These are phyloP conservation scores for Diaporthe nobilis DNA, from an alignment of 2,329 filamentous ascomycete species.

Conservation along the genomic window DNA sequence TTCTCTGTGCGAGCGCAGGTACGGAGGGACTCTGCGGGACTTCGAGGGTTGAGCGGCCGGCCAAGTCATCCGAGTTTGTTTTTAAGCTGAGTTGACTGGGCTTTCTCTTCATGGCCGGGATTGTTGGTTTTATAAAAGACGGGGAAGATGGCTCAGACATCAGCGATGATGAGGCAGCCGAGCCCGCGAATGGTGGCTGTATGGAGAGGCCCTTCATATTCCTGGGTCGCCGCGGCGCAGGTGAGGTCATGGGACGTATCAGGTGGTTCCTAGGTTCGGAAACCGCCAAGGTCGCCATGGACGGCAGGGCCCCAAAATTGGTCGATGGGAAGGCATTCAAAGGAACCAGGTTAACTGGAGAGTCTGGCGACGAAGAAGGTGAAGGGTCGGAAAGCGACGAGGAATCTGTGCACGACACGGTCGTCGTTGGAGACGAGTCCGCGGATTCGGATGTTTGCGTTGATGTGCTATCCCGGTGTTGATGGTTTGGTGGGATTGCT, in stretches of 20 bases:
- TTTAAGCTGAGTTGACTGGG: conserved; percentile 85
- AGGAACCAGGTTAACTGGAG: conserved; percentile 81
- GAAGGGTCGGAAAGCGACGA: conserved; percentile 92
- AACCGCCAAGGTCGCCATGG: conserved; percentile 64
- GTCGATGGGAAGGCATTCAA: conserved; percentile 77
- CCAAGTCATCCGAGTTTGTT: conserved; percentile 74
- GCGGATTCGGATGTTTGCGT: conserved; percentile 86
- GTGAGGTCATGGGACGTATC: conserved; percentile 75
- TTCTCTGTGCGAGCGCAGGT: conserved; percentile 72
- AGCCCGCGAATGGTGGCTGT: conserved; percentile 70
- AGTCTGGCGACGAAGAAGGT: conserved; percentile 92
- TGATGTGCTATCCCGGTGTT: conserved; percentile 83
- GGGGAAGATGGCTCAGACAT: conserved; percentile 79
- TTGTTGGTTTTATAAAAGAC: conserved; percentile 84
- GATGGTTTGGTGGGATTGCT: conserved; percentile 70
- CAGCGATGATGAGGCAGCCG: conserved; percentile 63
- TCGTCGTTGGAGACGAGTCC: conserved; percentile 95
- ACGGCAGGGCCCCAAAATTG: conserved; percentile 64
- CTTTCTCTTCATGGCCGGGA: conserved; percentile 79
- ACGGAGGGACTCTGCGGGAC: conserved; percentile 69
- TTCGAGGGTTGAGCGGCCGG: conserved; percentile 64
- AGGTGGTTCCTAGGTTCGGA: conserved; percentile 56
- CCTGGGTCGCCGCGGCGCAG: conserved; percentile 78
- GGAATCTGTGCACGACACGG: conserved; percentile 91
- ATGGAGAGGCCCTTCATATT: conserved; percentile 90